A percentile compares a stretch with the other conserved stretches of the same genome.
These are phyloP conservation scores for Clavaria fumosa DNA, from an alignment of 768 basidiomycete species.

Conservation along the genomic window DNA sequence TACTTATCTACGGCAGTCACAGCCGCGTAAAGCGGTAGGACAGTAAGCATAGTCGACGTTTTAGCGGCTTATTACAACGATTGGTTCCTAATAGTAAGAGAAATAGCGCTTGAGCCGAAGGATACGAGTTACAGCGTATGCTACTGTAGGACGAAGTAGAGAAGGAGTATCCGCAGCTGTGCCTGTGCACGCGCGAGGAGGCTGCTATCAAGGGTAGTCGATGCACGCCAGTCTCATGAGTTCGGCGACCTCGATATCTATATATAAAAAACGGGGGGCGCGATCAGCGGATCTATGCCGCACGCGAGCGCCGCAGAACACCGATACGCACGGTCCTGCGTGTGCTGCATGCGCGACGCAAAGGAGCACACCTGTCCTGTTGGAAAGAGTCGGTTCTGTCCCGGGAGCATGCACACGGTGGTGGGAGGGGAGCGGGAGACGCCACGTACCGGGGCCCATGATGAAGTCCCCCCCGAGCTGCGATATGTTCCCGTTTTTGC, in stretches of 20 bases:
- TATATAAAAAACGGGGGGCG: too few species aligned
- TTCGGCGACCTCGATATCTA: constrained; percentile 35
- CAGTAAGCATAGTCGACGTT: too few species aligned
- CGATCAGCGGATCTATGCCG: neutral
- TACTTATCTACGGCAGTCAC: too few species aligned
- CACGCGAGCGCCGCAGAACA: constrained; percentile 7
- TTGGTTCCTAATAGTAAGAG: too few species aligned
- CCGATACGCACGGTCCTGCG: constrained; percentile 38
- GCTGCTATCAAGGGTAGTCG: constrained; percentile 7
- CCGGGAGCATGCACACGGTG: too few species aligned
- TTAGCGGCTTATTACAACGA: too few species aligned
- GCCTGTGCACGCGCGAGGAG: too few species aligned
- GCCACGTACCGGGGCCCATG: constrained; percentile 37
- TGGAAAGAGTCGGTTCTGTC: neutral
- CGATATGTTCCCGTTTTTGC: constrained; percentile 45
- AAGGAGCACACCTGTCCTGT: constrained; percentile 32
- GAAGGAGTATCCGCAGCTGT: too few species aligned
- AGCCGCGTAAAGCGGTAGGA: too few species aligned
- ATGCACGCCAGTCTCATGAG: constrained; percentile 32
- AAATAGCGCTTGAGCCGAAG: too few species aligned
- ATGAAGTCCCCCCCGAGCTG: constrained; percentile 54
- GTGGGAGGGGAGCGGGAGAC: neutral
- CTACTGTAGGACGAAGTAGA: too few species aligned
- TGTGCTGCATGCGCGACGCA: constrained; percentile 43
- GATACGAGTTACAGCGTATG: too few species aligned